A percentile compares a stretch with the other conserved stretches of the same genome.
Evolutionary conservation across 73 alveolate genomes (phyloP).

Genomic region (Paramecium caudatum): DNA sequence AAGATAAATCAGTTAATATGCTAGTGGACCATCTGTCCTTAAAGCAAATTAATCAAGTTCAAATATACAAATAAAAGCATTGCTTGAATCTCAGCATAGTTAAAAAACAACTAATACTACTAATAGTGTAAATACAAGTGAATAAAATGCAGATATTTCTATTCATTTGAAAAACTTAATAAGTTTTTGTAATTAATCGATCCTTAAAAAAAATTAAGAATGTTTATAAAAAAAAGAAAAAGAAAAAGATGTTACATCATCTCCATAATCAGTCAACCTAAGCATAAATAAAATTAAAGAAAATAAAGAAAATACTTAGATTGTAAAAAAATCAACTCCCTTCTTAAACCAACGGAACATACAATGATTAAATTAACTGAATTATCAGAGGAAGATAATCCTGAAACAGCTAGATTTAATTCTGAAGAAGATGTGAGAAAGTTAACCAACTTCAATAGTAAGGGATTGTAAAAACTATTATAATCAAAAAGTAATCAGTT

Average conservation of each 20-base stretch:
- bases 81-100: not conserved
- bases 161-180: slow-evolving; percentile 43
- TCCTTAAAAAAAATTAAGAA: slow-evolving; percentile 27
- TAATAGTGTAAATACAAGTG: not conserved
- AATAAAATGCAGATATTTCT: slow-evolving; percentile 51
- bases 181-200: slow-evolving; percentile 59
- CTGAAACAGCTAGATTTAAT: slow-evolving; percentile 70
- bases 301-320: slow-evolving; percentile 23
- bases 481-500: slow-evolving; percentile 17
- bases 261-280: not conserved
- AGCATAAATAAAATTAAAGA: not conserved
- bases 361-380: slow-evolving; percentile 48
- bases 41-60: slow-evolving; percentile 11
- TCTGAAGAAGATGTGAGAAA: slow-evolving; percentile 55
- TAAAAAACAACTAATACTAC: not conserved
- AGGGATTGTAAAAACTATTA: slow-evolving; percentile 32
- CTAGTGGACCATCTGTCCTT: not conserved
- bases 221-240: slow-evolving; percentile 13
- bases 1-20: slow-evolving; percentile 12
- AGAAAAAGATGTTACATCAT: no score
- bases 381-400: slow-evolving; percentile 56
- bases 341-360: slow-evolving; percentile 47
- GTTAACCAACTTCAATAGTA: slow-evolving; percentile 11
- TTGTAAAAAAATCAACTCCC: slow-evolving; percentile 18
- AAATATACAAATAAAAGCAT: not conserved